These are phyloP conservation scores for Leccinum pachyderme DNA, from an alignment of 1,284 basidiomycete species.

Conservation along the genomic window DNA sequence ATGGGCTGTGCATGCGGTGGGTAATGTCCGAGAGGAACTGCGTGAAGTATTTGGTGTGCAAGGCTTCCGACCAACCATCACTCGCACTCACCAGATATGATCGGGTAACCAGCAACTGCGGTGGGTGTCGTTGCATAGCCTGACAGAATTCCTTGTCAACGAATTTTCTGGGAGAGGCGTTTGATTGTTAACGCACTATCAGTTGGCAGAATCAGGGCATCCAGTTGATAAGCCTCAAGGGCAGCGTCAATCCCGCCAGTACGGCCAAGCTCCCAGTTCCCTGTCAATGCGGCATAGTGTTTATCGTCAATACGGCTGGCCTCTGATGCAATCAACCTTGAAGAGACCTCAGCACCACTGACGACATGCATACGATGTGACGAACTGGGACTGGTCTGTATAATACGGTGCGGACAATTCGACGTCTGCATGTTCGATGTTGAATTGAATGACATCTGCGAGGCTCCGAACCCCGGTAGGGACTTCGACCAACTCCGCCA, in stretches of 20 bases:
- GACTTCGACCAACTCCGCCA: constrained; percentile 30
- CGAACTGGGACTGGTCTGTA: constrained; percentile 42
- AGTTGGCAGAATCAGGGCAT: constrained; percentile 46
- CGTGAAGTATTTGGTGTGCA: constrained; percentile 5
- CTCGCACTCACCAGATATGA: constrained; percentile 26
- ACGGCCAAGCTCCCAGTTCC: constrained; percentile 38
- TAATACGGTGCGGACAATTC: constrained; percentile 42
- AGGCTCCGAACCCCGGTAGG: constrained; percentile 31
- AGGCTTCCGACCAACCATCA: neutral
- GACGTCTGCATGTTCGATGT: constrained; percentile 39
- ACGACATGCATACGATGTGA: constrained; percentile 11
- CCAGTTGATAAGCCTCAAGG: constrained; percentile 40
- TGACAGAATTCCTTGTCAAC: constrained; percentile 4
- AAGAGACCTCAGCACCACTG: neutral
- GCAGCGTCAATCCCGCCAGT: constrained; percentile 46
- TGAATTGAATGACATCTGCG: constrained; percentile 46
- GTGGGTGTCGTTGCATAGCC: constrained; percentile 26
- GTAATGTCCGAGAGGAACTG: constrained; percentile 49
- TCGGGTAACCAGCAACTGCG: constrained; percentile 30
- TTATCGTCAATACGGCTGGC: constrained; percentile 37
- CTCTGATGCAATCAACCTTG: constrained; percentile 40
- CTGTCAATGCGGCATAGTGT: constrained; percentile 39
- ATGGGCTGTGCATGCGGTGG: constrained; percentile 29
- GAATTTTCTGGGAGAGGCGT: neutral
- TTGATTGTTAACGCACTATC: constrained; percentile 25